Evolutionary conservation across 345 rosid genomes (phyloP), one percentile per base, ranked within the genome.

Genomic region (Salix koriyanagi): DNA sequence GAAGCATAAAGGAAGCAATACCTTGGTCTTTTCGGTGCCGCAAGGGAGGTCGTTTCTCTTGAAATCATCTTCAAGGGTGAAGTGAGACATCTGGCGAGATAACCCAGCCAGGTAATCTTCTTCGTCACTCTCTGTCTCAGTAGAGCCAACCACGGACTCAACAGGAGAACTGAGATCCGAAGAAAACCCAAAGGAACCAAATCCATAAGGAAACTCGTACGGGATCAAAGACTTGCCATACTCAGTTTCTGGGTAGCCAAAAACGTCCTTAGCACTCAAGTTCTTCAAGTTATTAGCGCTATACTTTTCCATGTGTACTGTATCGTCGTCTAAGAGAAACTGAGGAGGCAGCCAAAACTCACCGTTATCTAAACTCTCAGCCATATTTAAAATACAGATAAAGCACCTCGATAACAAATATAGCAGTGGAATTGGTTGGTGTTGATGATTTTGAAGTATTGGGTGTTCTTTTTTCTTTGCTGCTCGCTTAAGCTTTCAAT

Each of bases 321-420:
- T 94, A 10, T 91, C 91, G 81, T 91, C 90, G 82, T 90, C 98
- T 2, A 87, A 76, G 3, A 93, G 90, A 76, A 95, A 91, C 88
- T 88, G 82, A 0, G 94, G 81, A 4, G 96, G 99, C 68, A 95
- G 89, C 89, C 89, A 87, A 75, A 87, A 90, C 90, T 88, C 93
- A 3, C 88, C 94, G 78, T 90, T 90, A 75, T 89, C 82, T 1
- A 91, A 44, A 64, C 80, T 79, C 48, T 88, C 86, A 9, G 89
- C 92, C 99, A 92, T 94, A 28, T 15, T 66, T 14, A 7, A 21
- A 36, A 30, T 5, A 39, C 23, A 71, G 13, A 36, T 11, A 42
- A 37, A 23, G 1, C 32, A 25, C 36, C 28, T 14, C 2, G 9
- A 52, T 18, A 32, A 37, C 0, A 25, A 28, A 68, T 56, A 44